Evolutionary conservation across 163 green algal genomes (phyloP).

Genomic region (Scenedesmus sp.): DNA sequence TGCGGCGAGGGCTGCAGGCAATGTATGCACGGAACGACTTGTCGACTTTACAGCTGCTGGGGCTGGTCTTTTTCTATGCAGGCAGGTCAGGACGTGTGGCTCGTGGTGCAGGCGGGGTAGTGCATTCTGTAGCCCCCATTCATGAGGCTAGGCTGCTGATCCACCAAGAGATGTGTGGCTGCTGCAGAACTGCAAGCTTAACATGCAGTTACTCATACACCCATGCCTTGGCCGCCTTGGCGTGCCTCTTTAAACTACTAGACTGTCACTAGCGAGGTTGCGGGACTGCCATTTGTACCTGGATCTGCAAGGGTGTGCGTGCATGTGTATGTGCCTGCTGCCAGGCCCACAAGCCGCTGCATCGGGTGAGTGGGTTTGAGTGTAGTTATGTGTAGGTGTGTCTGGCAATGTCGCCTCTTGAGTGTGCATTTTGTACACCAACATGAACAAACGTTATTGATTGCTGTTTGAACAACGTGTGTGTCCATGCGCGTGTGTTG

Average conservation of each 20-base stretch:
- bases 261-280: not conserved
- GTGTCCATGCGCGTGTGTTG: not conserved
- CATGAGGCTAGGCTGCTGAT: not conserved
- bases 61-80: not conserved
- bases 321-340: not conserved
- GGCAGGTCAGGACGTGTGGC: no score
- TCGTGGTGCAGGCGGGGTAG: not conserved
- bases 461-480: not conserved
- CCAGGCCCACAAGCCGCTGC: not conserved
- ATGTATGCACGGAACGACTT: not conserved
- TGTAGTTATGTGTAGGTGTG: not conserved
- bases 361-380: not conserved
- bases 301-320: not conserved
- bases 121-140: no score
- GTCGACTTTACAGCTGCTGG: not conserved
- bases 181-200: no score
- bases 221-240: not conserved
- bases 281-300: not conserved
- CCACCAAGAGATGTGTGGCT: not conserved
- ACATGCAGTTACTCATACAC: not conserved
- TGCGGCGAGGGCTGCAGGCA: not conserved
- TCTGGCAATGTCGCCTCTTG: not conserved
- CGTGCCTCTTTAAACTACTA: not conserved
- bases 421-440: not conserved
- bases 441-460: not conserved